A percentile compares a stretch with the other conserved stretches of the same genome.
These are phyloP conservation scores for Sistotremastrum suecicum DNA, from an alignment of 768 basidiomycete genomes.

Conservation along the genomic window DNA sequence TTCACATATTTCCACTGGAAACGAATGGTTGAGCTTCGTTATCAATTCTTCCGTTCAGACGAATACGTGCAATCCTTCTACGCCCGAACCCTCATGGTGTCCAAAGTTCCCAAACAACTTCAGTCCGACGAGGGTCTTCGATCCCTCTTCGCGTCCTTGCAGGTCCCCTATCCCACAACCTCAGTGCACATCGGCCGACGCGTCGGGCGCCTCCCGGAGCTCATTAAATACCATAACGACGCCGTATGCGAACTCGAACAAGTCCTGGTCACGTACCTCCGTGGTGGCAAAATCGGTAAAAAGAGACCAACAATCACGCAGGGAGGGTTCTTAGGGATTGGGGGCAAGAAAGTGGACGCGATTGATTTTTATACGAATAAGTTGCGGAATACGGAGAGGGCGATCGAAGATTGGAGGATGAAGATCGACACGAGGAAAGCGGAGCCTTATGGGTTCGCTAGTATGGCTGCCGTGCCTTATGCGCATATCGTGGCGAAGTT, in stretches of 20 bases:
- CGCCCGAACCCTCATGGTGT: constrained; percentile 79
- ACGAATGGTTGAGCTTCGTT: constrained; percentile 64
- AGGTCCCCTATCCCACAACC: constrained; percentile 81
- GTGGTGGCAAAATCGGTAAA: constrained; percentile 62
- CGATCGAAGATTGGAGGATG: constrained; percentile 58
- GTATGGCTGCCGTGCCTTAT: constrained; percentile 78
- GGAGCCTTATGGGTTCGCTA: constrained; percentile 87
- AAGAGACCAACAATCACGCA: constrained; percentile 71
- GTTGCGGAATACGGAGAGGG: constrained; percentile 49
- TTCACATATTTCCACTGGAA: constrained; percentile 67
- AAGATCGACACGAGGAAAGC: constrained; percentile 63
- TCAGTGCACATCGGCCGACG: constrained; percentile 80
- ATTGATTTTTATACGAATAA: constrained; percentile 82
- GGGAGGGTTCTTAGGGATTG: constrained; percentile 70
- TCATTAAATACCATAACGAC: constrained; percentile 85
- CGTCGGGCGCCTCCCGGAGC: constrained; percentile 77
- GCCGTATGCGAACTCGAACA: constrained; percentile 90
- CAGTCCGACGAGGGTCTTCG: constrained; percentile 79
- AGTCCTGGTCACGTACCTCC: constrained; percentile 81
- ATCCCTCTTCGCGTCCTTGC: constrained; percentile 54
- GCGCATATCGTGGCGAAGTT: constrained; percentile 75
- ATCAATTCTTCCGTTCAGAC: constrained; percentile 79
- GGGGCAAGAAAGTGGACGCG: constrained; percentile 77
- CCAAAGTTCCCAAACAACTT: constrained; percentile 61
- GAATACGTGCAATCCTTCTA: constrained; percentile 87